phyloP scores from a whole-genome alignment of 139 green algal species.

The Nannochloris sp. region DNA sequence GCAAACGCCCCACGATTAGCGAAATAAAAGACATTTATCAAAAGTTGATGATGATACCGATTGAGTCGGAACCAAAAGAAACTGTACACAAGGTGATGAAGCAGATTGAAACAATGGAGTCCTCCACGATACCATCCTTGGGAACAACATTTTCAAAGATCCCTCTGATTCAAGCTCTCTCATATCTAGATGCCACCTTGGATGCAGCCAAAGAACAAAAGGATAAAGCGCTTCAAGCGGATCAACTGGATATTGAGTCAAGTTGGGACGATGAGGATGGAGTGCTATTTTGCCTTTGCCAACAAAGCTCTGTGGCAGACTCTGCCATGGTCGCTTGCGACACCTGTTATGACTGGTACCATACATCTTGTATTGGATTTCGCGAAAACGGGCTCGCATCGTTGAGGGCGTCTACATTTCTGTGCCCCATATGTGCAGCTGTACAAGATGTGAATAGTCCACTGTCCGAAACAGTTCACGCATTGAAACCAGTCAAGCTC shows the following conservation, averaged over 20 bases:
- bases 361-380: conserved; percentile 54
- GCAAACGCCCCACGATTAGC: no score
- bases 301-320: conserved; percentile 35
- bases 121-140: no score
- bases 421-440: conserved; percentile 56
- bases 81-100: conserved; percentile 7
- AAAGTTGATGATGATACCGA: conserved; percentile 10
- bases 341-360: conserved; percentile 62
- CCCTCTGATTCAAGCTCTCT: no score
- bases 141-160: no score
- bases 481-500: conserved; percentile 25
- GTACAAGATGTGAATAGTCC: conserved; percentile 16
- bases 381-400: conserved; percentile 19
- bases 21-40: no score
- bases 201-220: conserved; percentile 34
- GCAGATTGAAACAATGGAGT: no score
- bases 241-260: conserved; percentile 16
- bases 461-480: conserved; percentile 13
- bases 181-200: conserved; percentile 3
- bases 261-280: conserved; percentile 19
- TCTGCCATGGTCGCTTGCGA: conserved; percentile 55
- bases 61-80: conserved; percentile 20
- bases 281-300: conserved; percentile 58
- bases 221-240: conserved; percentile 19
- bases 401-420: conserved; percentile 27